Base-by-base conservation (phyloP, 106 monocot genomes). In the Dendrobium huoshanense region DNA sequence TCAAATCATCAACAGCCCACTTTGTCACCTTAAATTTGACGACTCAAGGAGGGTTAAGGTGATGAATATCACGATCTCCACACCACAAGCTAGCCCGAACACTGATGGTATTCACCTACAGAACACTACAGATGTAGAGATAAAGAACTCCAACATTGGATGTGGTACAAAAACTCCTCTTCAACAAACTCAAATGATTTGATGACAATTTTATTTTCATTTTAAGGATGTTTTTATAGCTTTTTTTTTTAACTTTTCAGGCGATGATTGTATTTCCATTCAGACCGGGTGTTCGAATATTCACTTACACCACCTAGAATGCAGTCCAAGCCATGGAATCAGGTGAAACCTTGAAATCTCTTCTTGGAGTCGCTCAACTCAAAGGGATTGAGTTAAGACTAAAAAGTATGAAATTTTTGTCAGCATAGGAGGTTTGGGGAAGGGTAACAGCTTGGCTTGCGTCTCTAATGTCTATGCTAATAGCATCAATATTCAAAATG, bases 241-340 rank as follows among this genome's bases (percentile, higher is more conserved):
- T 51, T 51, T 51, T 51, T 51, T 45, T 27, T 27, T 27, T 27
- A 15, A 51, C 10, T 2, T 51, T 51, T 13, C 51, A 91, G 93
- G 93, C 20, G 93, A 93, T 79, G 93, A 93, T 73, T 93, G 93
- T 73, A 56, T 93, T 37, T 85, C 91, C 0, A 86, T 93, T 37
- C 89, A 87, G 73, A 84, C 81, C 4, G 87, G 91, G 9, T 87
- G 87, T 20, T 80, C 87, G 18, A 82, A 89, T 55, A 61, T 93
- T 29, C 78, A 84, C 74, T 79, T 93, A 19, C 84, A 78, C 54
- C 81, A 87, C 58, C 79, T 88, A 22, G 75, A 72, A 8, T 93
- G 93, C 73, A 85, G 80, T 67, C 93, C 93, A 56, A 88, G 93
- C 49, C 93, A 93, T 85, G 93, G 91, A 42, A 91, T 93, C 82